phyloP scores from a whole-genome alignment of 345 rosid genomes.

The Citrus glauca region DNA sequence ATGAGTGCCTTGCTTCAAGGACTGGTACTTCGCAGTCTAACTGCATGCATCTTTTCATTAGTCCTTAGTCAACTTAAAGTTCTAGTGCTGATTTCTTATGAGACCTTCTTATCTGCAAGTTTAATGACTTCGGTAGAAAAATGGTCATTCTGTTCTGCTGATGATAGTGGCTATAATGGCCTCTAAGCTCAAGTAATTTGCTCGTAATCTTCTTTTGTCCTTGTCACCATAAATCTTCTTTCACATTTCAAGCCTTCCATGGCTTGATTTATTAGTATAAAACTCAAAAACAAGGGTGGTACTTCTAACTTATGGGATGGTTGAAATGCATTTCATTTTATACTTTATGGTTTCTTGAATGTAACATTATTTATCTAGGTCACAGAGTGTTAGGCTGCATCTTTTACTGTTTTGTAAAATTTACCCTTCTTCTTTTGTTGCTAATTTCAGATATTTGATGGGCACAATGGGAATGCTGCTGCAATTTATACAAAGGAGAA shows the following conservation, averaged over 20 bases:
- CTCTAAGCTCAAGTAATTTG: not conserved
- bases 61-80: not conserved
- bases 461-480: constrained; percentile 93
- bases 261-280: not conserved
- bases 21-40: not conserved
- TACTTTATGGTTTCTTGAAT: not conserved
- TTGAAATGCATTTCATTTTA: not conserved
- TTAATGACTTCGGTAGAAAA: not conserved
- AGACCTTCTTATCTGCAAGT: not conserved
- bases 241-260: not conserved
- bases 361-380: not conserved
- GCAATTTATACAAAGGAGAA: constrained; percentile 78
- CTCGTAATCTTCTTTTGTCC: not conserved
- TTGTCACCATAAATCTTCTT: not conserved
- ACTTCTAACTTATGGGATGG: not conserved
- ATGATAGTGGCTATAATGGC: not conserved
- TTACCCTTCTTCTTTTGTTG: not conserved
- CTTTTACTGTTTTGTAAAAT: not conserved
- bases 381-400: not conserved
- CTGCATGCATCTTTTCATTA: not conserved
- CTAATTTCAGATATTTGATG: constrained; percentile 68
- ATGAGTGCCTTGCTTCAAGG: not conserved
- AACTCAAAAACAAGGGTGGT: not conserved
- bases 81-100: not conserved
- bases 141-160: not conserved